A percentile compares a stretch with the other conserved stretches of the same genome.
Conservation (phyloP, 805 yeast genomes). For the Candida coquimbonensis region DNA sequence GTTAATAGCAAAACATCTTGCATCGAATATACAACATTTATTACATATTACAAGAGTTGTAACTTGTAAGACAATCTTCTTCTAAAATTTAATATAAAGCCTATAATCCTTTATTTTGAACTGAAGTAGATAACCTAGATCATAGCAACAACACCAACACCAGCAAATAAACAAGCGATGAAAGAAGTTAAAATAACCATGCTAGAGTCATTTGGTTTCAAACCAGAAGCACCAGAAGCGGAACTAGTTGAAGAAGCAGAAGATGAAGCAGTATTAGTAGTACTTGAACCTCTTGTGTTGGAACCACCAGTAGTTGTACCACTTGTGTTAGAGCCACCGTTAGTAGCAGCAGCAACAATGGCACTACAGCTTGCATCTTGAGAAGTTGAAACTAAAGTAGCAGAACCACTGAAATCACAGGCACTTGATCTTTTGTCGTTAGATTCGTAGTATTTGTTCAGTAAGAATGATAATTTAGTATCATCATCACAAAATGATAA, state of each 20-base stretch:
- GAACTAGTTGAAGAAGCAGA: slow-evolving; percentile 21
- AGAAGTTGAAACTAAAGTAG: slow-evolving; percentile 39
- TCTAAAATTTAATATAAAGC: too few species aligned
- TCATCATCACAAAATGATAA: slow-evolving; percentile 65
- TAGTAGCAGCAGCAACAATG: slow-evolving; percentile 14
- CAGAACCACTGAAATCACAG: slow-evolving; percentile 69
- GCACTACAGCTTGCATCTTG: slow-evolving; percentile 21
- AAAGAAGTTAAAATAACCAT: slow-evolving; percentile 11
- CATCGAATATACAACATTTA: too few species aligned
- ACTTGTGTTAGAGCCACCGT: background rate
- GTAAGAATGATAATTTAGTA: slow-evolving; percentile 59
- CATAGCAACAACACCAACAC: slow-evolving; percentile 36
- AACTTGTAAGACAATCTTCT: too few species aligned
- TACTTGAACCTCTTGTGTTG: slow-evolving; percentile 9
- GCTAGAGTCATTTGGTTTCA: slow-evolving; percentile 9
- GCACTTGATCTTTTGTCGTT: slow-evolving; percentile 42
- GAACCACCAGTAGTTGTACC: slow-evolving; percentile 9
- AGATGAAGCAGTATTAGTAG: slow-evolving; percentile 19
- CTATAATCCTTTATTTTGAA: too few species aligned
- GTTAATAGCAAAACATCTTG: slow-evolving; percentile 17
- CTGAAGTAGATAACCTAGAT: slow-evolving; percentile 10
- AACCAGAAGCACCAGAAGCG: slow-evolving; percentile 7
- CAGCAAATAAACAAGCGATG: slow-evolving; percentile 32
- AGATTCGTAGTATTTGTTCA: slow-evolving; percentile 58
- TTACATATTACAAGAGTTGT: too few species aligned